Evolutionary conservation across 768 basidiomycete genomes (phyloP).

Genomic region (Clitopilus hobsonii): DNA sequence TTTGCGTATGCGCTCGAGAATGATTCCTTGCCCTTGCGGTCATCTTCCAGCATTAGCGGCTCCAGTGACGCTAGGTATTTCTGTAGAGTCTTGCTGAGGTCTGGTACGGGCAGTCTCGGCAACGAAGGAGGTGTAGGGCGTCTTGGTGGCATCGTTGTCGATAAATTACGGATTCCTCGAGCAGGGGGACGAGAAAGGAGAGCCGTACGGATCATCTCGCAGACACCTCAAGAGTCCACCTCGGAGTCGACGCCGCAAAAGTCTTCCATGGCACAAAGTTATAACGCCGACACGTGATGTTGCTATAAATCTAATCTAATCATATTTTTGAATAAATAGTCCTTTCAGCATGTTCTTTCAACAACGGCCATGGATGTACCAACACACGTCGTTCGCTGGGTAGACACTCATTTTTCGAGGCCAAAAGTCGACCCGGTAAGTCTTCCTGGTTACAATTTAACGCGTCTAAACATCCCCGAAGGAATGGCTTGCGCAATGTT

Average conservation of each 20-base stretch:
- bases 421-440: constrained; percentile 63
- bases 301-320: constrained; percentile 22
- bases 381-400: constrained; percentile 42
- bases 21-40: constrained; percentile 46
- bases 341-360: constrained; percentile 1
- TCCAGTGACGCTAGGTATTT: constrained; percentile 74
- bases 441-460: background rate
- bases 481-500: constrained; percentile 78
- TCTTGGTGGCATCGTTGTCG: constrained; percentile 3
- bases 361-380: constrained; percentile 23
- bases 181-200: constrained; percentile 12
- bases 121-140: constrained; percentile 27
- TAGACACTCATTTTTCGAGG: constrained; percentile 49
- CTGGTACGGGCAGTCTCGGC: constrained; percentile 80
- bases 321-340: constrained; percentile 6
- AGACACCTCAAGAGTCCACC: constrained; percentile 6
- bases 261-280: background rate
- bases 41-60: constrained; percentile 77
- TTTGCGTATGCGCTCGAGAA: constrained; percentile 49
- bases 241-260: constrained; percentile 17
- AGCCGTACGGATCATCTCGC: constrained; percentile 1
- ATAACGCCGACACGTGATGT: constrained; percentile 14
- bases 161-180: constrained; percentile 9
- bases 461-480: constrained; percentile 18
- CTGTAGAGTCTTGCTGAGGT: constrained; percentile 68